phyloP scores from a whole-genome alignment of 2,329 filamentous ascomycete genomes.

The Pseudocercospora vitis region DNA sequence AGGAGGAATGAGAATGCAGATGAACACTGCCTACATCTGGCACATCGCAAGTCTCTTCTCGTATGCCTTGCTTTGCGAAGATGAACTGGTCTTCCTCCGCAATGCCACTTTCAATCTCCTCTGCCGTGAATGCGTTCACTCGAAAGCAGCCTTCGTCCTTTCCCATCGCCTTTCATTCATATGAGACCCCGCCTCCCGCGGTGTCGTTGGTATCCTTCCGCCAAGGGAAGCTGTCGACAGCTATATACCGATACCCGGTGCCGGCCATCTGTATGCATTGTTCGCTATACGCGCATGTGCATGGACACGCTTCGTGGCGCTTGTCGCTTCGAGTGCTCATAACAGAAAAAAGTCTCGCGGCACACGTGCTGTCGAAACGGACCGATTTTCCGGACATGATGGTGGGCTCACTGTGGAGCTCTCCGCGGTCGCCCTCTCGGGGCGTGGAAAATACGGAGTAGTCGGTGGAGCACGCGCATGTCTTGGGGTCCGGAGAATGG shows the following conservation, averaged over 20 bases:
- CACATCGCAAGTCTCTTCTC: neutral
- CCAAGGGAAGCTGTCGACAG: neutral
- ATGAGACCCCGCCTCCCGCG: too few relatives aligned
- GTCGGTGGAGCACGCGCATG: neutral
- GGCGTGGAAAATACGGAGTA: too few relatives aligned
- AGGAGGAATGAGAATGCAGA: too few relatives aligned
- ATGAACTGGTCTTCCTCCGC: neutral
- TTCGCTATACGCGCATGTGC: neutral
- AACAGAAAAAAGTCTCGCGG: neutral
- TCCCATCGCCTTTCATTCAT: too few relatives aligned
- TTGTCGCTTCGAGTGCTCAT: neutral
- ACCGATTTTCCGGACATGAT: neutral
- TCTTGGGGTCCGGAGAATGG: neutral
- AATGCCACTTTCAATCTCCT: neutral
- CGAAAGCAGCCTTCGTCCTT: neutral
- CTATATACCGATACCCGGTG: slow-evolving; percentile 1
- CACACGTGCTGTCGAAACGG: neutral
- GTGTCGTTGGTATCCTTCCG: too few relatives aligned
- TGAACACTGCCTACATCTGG: neutral
- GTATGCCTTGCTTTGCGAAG: neutral
- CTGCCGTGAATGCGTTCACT: neutral
- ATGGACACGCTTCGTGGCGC: neutral
- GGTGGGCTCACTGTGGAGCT: neutral
- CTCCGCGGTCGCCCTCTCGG: neutral
- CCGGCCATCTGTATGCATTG: neutral